Conservation (phyloP, 2,329 filamentous ascomycete species). For the Aschersonia sp. region DNA sequence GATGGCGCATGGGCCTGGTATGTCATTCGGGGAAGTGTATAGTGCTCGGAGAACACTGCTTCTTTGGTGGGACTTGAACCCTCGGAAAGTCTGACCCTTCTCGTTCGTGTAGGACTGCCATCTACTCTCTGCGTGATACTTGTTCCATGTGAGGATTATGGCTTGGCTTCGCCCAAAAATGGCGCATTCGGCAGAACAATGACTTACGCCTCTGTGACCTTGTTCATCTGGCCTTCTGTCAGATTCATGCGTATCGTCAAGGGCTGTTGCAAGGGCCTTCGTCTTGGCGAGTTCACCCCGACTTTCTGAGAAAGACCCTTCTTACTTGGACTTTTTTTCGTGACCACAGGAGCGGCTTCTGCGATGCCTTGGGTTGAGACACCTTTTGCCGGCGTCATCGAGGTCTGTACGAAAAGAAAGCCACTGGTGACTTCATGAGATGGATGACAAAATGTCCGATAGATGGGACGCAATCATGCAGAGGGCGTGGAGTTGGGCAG, state of each 20-base stretch:
- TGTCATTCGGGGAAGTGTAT: not conserved
- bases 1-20: not conserved
- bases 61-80: not conserved
- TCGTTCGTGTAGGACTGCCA: conserved; percentile 10
- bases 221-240: conserved; percentile 33
- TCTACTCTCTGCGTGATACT: conserved; percentile 20
- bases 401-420: not conserved
- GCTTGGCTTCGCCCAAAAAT: no score
- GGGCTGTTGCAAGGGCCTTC: conserved; percentile 19
- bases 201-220: conserved; percentile 28
- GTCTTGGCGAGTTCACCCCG: conserved; percentile 15
- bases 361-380: not conserved
- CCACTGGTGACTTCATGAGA: not conserved
- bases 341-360: not conserved
- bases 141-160: not conserved
- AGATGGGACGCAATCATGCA: no score
- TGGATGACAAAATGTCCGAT: not conserved
- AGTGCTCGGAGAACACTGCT: conserved; percentile 1
- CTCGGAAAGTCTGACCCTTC: conserved; percentile 2
- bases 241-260: conserved; percentile 32
- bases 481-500: no score
- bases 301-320: conserved; percentile 12
- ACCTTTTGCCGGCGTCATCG: not conserved
- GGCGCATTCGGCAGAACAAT: not conserved
- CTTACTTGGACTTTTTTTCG: not conserved